phyloP scores from a whole-genome alignment of 495 filamentous ascomycete genomes.

The Aspergillus bertholletiae region DNA sequence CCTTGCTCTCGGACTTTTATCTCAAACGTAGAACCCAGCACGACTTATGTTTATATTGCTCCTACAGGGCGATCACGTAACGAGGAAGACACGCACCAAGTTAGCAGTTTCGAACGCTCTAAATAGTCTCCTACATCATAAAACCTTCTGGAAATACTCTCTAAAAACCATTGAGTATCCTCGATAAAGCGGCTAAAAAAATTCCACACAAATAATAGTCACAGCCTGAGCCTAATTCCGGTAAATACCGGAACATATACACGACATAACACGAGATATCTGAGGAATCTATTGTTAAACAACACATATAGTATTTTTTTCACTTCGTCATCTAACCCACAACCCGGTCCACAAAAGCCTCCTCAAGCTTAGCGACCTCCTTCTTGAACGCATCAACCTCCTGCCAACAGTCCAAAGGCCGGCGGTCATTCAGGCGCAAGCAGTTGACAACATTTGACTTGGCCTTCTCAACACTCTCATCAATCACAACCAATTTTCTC shows the following conservation, averaged over 20 bases:
- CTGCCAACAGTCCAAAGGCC: conserved; percentile 92
- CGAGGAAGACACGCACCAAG: too few species aligned
- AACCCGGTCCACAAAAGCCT: conserved; percentile 80
- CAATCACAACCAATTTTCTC: conserved; percentile 63
- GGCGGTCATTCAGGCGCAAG: conserved; percentile 77
- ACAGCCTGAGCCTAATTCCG: neutral
- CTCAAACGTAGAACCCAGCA: too few species aligned
- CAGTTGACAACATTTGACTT: conserved; percentile 76
- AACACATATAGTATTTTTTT: neutral
- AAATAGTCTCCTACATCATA: too few species aligned
- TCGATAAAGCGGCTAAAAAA: neutral
- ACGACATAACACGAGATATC: neutral
- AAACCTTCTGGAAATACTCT: neutral
- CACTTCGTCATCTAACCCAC: conserved; percentile 45
- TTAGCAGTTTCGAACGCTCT: neutral
- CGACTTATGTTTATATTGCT: too few species aligned
- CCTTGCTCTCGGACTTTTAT: neutral
- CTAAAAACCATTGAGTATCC: neutral
- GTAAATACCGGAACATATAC: neutral
- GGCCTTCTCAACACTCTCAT: conserved; percentile 67
- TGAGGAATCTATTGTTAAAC: neutral
- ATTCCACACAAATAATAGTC: neutral
- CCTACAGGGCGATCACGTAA: too few species aligned
- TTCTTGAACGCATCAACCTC: conserved; percentile 89
- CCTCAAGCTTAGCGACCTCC: conserved; percentile 82